Base-by-base conservation (phyloP, 2,329 filamentous ascomycete species). In the Anthostomella pinea region DNA sequence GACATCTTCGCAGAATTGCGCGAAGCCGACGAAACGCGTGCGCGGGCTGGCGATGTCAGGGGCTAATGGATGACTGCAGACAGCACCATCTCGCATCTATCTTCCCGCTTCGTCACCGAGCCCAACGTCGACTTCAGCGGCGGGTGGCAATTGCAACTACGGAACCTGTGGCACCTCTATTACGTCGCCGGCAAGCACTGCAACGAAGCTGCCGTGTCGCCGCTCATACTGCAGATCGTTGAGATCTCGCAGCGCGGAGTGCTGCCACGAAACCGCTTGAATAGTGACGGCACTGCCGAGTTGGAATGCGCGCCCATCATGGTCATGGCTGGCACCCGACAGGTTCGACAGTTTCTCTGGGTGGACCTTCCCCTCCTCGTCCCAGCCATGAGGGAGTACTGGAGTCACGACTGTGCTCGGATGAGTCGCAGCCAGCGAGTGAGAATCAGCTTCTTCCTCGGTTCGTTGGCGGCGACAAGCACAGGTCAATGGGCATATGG, bases 101-200 rank as follows among this genome's bases (percentile, higher is more conserved):
- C 45, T 13, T 48, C 45, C 1, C 48, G 33, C 15, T 51, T 48
- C 13, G 45, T 51, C 20, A 48, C 48, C n/a, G 43, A 46, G 22
- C 48, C 48, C 20, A 30, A 46, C 21, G 32, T 48, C 21, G 48
- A 51, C 25, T 48, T 51, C 27, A 44, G 35, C 31, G 39, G 40
- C 22, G 40, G 38, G 5, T 51, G 48, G 48, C 38, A 35, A 3
- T 41, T 45, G 26, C 48, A 51, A 28, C 43, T 51, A 8, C 45
- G 46, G 24, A 46, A 51, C 34, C 31, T 51, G 20, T 51, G 48
- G 48, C 48, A 51, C 20, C 35, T 51, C 11, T 51, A 48, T 22
- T 51, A 48, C 21, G 48, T 51, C 16, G 29, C 45, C 11, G 45
- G 43, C 3, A 43, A 45, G 15, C n/a, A 46, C 30, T 48, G 45